These are phyloP conservation scores for Isoetes taiwanensis DNA, from an alignment of 75 land plant genomes.

Conservation along the genomic window DNA sequence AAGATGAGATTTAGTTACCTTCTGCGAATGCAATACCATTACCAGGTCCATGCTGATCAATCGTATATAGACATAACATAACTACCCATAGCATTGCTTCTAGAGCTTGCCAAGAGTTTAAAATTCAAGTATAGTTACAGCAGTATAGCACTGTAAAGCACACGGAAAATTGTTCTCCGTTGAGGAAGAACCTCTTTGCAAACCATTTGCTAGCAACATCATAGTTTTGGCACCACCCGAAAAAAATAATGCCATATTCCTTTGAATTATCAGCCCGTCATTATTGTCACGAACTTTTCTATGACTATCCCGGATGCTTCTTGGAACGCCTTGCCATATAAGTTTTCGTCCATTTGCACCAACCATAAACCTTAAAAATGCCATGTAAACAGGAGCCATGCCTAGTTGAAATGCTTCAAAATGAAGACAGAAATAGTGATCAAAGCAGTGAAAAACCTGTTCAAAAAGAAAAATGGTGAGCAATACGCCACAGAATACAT, in stretches of 20 bases:
- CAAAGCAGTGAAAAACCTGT: slow-evolving; percentile 24
- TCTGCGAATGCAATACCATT: too few species aligned
- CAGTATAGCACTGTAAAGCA: too few species aligned
- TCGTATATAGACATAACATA: too few species aligned
- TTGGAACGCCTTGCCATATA: slow-evolving; percentile 23
- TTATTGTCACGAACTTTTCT: slow-evolving; percentile 24
- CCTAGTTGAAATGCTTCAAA: slow-evolving; percentile 24
- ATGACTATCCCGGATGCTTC: slow-evolving; percentile 24
- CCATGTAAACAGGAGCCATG: slow-evolving; percentile 14
- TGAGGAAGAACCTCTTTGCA: too few species aligned
- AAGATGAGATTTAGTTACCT: too few species aligned
- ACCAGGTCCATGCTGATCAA: too few species aligned
- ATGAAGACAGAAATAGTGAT: slow-evolving; percentile 20
- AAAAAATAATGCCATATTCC: slow-evolving; percentile 38
- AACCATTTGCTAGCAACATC: too few species aligned
- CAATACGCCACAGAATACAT: background rate
- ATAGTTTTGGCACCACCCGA: slow-evolving; percentile 34
- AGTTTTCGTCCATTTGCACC: slow-evolving; percentile 17
- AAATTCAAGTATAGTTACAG: too few species aligned
- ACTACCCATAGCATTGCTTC: too few species aligned
- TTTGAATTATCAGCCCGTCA: slow-evolving; percentile 38
- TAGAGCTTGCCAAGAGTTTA: too few species aligned
- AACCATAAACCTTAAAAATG: slow-evolving; percentile 20
- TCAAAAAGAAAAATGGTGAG: background rate
- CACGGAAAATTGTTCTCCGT: too few species aligned